These are phyloP conservation scores for Metarhizium album DNA, from an alignment of 2,329 filamentous ascomycete genomes.

Conservation along the genomic window DNA sequence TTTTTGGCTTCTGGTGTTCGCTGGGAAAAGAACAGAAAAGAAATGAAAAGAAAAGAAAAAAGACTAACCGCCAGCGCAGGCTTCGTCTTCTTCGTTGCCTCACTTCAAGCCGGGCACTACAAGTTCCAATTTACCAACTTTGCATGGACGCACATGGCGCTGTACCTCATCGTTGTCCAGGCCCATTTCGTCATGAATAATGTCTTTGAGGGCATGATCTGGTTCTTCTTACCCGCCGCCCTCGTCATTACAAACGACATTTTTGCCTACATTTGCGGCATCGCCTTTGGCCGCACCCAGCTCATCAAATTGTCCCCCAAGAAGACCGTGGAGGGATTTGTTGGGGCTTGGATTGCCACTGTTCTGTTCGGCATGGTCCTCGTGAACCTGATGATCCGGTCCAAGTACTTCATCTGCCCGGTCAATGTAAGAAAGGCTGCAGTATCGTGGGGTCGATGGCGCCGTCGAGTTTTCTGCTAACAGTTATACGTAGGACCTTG, in stretches of 20 bases:
- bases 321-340: constrained; percentile 97
- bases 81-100: constrained; percentile 96
- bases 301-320: constrained; percentile 97
- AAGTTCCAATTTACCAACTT: constrained; percentile 99
- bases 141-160: constrained; percentile 98
- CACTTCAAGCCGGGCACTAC: constrained; percentile 90
- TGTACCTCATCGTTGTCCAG: constrained; percentile 95
- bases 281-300: constrained; percentile 91
- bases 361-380: constrained; percentile 73
- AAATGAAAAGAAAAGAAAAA: too few species aligned
- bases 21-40: too few species aligned
- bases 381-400: constrained; percentile 75
- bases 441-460: not conserved
- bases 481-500: constrained; percentile 51
- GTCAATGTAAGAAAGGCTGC: constrained; percentile 54
- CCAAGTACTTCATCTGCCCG: constrained; percentile 96
- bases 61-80: constrained; percentile 38
- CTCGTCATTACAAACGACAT: constrained; percentile 99
- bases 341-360: constrained; percentile 94
- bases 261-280: constrained; percentile 94
- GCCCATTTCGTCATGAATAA: constrained; percentile 99
- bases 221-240: constrained; percentile 94
- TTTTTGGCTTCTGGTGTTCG: not conserved
- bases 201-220: constrained; percentile 98
- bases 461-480: not conserved